phyloP scores from a whole-genome alignment of 768 basidiomycete species.

The Podaxis rugospora region DNA sequence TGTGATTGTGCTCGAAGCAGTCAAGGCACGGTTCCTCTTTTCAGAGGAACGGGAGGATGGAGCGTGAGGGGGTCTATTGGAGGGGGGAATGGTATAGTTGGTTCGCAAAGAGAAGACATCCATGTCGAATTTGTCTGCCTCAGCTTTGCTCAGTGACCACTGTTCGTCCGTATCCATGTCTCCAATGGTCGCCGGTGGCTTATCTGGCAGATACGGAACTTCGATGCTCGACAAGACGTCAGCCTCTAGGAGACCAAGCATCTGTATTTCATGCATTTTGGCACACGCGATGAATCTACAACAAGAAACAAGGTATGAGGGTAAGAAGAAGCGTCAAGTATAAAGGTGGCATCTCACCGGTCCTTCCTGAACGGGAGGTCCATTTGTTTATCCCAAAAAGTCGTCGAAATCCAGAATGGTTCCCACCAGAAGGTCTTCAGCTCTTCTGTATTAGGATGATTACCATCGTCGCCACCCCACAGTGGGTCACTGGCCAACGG shows the following conservation, averaged over 20 bases:
- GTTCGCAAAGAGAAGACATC: conserved; percentile 54
- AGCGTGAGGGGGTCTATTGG: conserved; percentile 24
- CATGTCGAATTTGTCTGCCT: conserved; percentile 72
- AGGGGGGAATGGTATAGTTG: conserved; percentile 30
- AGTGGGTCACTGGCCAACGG: conserved; percentile 66
- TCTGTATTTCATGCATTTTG: conserved; percentile 97
- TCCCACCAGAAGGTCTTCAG: conserved; percentile 66
- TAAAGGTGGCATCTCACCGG: conserved; percentile 39
- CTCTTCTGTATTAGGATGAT: conserved; percentile 26
- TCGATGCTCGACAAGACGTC: conserved; percentile 88
- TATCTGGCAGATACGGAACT: conserved; percentile 68
- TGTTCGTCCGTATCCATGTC: conserved; percentile 26
- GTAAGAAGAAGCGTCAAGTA: background rate
- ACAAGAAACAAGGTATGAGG: background rate
- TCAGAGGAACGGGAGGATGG: conserved; percentile 36
- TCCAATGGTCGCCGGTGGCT: conserved; percentile 23
- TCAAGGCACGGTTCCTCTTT: conserved; percentile 51
- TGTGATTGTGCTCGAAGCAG: conserved; percentile 39
- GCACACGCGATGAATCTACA: conserved; percentile 85
- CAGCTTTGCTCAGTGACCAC: conserved; percentile 37
- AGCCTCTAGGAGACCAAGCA: conserved; percentile 88
- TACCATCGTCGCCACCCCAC: conserved; percentile 66
- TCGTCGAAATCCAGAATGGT: conserved; percentile 79
- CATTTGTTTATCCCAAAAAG: conserved; percentile 86
- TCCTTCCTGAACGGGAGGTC: conserved; percentile 78